These are phyloP conservation scores for Pyrenophora teres DNA, from an alignment of 2,329 filamentous ascomycete species.

Conservation along the genomic window DNA sequence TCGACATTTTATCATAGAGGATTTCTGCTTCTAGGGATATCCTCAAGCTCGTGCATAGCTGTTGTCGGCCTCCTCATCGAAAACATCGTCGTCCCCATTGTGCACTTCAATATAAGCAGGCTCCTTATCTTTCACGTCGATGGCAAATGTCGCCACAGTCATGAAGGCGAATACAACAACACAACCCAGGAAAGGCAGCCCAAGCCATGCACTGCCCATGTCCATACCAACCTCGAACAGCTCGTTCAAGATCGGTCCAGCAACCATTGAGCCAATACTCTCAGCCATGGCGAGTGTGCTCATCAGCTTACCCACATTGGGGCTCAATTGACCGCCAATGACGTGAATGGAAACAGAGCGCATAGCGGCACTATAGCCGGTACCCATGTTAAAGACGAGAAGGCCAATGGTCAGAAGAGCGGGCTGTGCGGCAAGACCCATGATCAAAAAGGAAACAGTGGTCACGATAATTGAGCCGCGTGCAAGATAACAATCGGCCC, in stretches of 20 bases:
- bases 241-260: slow-evolving; percentile 53
- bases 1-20: background rate
- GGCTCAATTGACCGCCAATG: slow-evolving; percentile 51
- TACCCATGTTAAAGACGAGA: slow-evolving; percentile 55
- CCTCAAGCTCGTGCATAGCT: slow-evolving; percentile 19
- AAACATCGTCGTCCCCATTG: slow-evolving; percentile 23
- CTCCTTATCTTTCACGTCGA: slow-evolving; percentile 32
- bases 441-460: slow-evolving; percentile 52
- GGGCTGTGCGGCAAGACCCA: slow-evolving; percentile 53
- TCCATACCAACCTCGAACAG: slow-evolving; percentile 55
- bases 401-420: slow-evolving; percentile 51
- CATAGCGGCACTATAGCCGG: slow-evolving; percentile 54
- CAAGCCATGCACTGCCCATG: slow-evolving; percentile 54
- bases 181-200: slow-evolving; percentile 50
- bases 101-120: slow-evolving; percentile 25
- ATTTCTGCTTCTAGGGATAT: background rate
- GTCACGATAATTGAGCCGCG: slow-evolving; percentile 53
- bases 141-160: slow-evolving; percentile 34
- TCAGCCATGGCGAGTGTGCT: slow-evolving; percentile 57
- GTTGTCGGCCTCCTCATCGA: slow-evolving; percentile 16
- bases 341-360: slow-evolving; percentile 55
- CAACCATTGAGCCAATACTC: slow-evolving; percentile 53
- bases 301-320: slow-evolving; percentile 54
- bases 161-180: slow-evolving; percentile 32
- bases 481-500: slow-evolving; percentile 54